Percentiles rank a stretch among this genome's conserved stretches.
Evolutionary conservation across 2,329 filamentous ascomycete species (phyloP).

Genomic region (Chaetomium sp.): DNA sequence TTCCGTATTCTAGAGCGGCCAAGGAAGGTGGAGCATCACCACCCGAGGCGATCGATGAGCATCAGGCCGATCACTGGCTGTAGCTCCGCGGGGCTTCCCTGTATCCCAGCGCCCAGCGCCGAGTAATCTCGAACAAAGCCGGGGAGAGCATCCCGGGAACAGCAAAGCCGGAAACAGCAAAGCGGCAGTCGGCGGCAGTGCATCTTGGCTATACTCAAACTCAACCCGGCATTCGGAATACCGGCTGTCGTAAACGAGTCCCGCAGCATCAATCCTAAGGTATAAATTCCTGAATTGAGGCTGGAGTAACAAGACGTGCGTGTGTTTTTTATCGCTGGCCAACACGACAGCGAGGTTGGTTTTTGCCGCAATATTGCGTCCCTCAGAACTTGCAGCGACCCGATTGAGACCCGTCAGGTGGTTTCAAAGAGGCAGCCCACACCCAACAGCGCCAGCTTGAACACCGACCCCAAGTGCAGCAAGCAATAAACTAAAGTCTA

Average conservation of each 20-base stretch:
- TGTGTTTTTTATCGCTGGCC: neutral
- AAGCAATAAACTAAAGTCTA: neutral
- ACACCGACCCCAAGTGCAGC: neutral
- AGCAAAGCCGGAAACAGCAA: neutral
- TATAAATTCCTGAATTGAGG: neutral
- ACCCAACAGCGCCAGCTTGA: neutral
- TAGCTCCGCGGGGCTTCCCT: neutral
- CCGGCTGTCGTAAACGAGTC: neutral
- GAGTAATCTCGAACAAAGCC: neutral
- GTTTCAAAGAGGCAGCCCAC: neutral
- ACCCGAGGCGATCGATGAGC: neutral
- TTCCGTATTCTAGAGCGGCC: neutral
- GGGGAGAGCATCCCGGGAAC: no score
- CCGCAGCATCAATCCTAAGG: neutral
- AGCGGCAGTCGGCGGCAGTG: neutral
- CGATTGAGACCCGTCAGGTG: neutral
- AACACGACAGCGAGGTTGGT: neutral
- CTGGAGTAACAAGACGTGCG: neutral
- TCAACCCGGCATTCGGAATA: neutral
- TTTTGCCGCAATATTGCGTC: neutral
- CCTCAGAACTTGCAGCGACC: neutral
- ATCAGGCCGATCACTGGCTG: constrained; percentile 8
- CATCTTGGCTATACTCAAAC: neutral
- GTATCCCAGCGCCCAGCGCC: neutral
- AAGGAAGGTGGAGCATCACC: neutral